Conservation (phyloP, 345 rosid genomes). For the Brassica cretica region DNA sequence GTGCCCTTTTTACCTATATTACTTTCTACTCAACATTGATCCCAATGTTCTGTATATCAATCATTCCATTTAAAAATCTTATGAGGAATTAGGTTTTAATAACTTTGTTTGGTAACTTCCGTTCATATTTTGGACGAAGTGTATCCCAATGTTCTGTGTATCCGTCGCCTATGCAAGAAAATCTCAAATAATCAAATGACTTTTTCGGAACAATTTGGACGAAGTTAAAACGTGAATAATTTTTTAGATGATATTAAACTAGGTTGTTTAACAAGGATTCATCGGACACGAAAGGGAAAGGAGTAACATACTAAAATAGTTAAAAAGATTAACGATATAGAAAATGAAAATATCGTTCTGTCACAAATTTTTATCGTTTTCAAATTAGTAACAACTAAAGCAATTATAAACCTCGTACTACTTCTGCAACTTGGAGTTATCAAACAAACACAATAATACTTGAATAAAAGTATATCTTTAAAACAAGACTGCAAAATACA, state of each 20-base stretch:
- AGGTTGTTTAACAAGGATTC: background rate
- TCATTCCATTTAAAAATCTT: background rate
- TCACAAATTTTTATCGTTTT: background rate
- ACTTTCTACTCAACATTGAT: constrained; percentile 24
- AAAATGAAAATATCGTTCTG: background rate
- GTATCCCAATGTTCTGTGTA: no score
- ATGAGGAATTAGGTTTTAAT: constrained; percentile 15
- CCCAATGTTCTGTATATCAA: constrained; percentile 6
- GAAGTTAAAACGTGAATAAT: background rate
- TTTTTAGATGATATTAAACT: background rate
- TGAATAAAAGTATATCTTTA: no score
- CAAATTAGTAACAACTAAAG: background rate
- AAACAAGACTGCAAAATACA: background rate
- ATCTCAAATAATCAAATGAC: background rate
- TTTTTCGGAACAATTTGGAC: background rate
- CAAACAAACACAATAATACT: background rate
- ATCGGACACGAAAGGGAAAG: background rate
- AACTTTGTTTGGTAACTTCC: constrained; percentile 11
- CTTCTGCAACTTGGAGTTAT: background rate
- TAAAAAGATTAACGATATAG: background rate
- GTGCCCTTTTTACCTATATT: constrained; percentile 24
- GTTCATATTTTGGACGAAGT: constrained; percentile 6
- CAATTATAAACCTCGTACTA: background rate
- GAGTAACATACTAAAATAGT: background rate
- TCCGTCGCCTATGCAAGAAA: background rate